A percentile compares a stretch with the other conserved stretches of the same genome.
These are phyloP conservation scores for Phytopythium chamaehyphon DNA, from an alignment of 352 stramenopile genomes.

Conservation along the genomic window DNA sequence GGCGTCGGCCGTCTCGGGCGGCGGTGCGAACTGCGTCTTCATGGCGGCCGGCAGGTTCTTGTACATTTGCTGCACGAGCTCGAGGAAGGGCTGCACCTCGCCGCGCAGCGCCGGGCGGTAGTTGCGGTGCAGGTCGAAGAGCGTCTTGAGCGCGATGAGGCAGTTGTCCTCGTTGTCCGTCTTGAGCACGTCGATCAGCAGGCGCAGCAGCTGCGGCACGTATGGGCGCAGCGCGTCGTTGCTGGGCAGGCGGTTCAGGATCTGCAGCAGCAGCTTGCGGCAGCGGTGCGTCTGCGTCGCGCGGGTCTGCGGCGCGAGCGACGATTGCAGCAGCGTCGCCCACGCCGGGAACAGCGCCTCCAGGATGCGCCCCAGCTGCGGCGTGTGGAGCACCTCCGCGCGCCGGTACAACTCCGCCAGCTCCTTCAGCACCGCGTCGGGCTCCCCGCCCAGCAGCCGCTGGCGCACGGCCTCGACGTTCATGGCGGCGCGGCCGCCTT, in stretches of 20 bases:
- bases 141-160: constrained; percentile 91
- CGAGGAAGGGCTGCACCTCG: constrained; percentile 88
- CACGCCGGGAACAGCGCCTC: constrained; percentile 90
- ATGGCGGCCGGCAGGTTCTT: constrained; percentile 81
- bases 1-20: constrained; percentile 22
- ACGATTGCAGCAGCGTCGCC: constrained; percentile 77
- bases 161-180: constrained; percentile 97
- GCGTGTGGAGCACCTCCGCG: constrained; percentile 85
- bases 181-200: constrained; percentile 93
- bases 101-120: constrained; percentile 89
- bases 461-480: constrained; percentile 87
- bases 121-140: constrained; percentile 97
- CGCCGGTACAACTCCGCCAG: constrained; percentile 85
- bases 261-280: constrained; percentile 92
- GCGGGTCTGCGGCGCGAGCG: constrained; percentile 67
- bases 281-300: constrained; percentile 84
- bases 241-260: constrained; percentile 92
- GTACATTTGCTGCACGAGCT: constrained; percentile 89
- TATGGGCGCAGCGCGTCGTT: constrained; percentile 95
- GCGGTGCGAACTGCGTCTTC: constrained; percentile 79
- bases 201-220: constrained; percentile 87
- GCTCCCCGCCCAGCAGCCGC: constrained; percentile 77
- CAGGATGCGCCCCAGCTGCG: constrained; percentile 89
- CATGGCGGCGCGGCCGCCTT: constrained; percentile 36
- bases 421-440: constrained; percentile 74